Evolutionary conservation across 108 stramenopile genomes (phyloP).

Genomic region (Epipyxis sp.): DNA sequence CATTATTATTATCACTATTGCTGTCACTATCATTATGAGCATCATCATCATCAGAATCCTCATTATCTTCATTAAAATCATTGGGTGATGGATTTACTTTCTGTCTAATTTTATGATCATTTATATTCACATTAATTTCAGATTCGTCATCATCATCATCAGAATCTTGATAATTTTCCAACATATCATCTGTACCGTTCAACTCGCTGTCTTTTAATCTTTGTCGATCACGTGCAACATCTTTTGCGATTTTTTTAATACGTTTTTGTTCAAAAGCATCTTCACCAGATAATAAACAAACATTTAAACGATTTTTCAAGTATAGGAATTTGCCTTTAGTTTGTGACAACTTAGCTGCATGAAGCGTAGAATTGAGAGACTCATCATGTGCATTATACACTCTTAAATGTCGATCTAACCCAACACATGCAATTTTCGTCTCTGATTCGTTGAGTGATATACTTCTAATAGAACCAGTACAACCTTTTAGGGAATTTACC

Average conservation of each 20-base stretch:
- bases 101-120: not conserved
- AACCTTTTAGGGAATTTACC: not conserved
- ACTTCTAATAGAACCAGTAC: not conserved
- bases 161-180: not conserved
- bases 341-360: too few relatives aligned
- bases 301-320: conserved; percentile 52
- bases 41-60: conserved; percentile 6
- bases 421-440: not conserved
- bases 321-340: too few relatives aligned
- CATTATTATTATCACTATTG: conserved; percentile 2
- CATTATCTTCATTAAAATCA: not conserved
- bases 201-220: too few relatives aligned
- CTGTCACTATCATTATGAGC: not conserved
- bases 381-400: not conserved
- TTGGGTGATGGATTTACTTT: not conserved
- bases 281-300: not conserved
- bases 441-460: not conserved
- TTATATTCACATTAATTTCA: not conserved
- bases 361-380: not conserved
- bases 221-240: too few relatives aligned
- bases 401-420: not conserved
- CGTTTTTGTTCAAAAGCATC: not conserved
- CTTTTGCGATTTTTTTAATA: not conserved
- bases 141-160: not conserved
- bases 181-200: too few relatives aligned